Evolutionary conservation across 1,284 basidiomycete genomes (phyloP).

Genomic region (Naganishia sp.): DNA sequence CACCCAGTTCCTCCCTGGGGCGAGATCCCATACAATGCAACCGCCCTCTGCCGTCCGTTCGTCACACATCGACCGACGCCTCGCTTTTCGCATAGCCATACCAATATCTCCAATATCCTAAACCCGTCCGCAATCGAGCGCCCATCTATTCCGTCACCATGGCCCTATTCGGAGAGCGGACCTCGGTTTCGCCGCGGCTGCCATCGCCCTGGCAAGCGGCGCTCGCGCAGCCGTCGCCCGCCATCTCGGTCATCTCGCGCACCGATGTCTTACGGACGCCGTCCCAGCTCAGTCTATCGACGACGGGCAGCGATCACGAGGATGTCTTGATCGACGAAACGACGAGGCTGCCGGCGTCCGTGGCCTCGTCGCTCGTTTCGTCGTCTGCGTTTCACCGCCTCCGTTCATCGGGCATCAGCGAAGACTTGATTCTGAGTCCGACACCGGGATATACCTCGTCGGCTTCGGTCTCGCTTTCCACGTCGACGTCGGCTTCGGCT

Average conservation of each 20-base stretch:
- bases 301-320: neutral
- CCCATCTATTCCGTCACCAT: neutral
- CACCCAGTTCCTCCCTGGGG: too few species aligned
- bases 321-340: neutral
- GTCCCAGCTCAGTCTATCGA: slow-evolving; percentile 23
- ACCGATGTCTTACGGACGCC: slow-evolving; percentile 11
- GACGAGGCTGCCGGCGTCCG: neutral
- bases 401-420: slow-evolving; percentile 17
- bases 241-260: slow-evolving; percentile 19
- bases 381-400: slow-evolving; percentile 19
- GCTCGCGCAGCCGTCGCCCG: slow-evolving; percentile 14
- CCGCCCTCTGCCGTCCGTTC: neutral
- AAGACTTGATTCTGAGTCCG: slow-evolving; percentile 13
- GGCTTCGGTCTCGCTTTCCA: slow-evolving; percentile 8
- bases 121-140: neutral
- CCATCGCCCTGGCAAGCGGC: slow-evolving; percentile 34
- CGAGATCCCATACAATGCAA: slow-evolving; percentile 15
- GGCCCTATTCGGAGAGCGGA: slow-evolving; percentile 28
- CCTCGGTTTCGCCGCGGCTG: slow-evolving; percentile 25
- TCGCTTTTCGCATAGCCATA: slow-evolving; percentile 22
- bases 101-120: slow-evolving; percentile 13
- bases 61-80: slow-evolving; percentile 13
- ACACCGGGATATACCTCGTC: slow-evolving; percentile 10
- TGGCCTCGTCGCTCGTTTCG: neutral
- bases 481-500: slow-evolving; percentile 4